A percentile compares a stretch with the other conserved stretches of the same genome.
phyloP scores from a whole-genome alignment of 192 early-diverging fungal species.

The Martensiomyces pterosporus region DNA sequence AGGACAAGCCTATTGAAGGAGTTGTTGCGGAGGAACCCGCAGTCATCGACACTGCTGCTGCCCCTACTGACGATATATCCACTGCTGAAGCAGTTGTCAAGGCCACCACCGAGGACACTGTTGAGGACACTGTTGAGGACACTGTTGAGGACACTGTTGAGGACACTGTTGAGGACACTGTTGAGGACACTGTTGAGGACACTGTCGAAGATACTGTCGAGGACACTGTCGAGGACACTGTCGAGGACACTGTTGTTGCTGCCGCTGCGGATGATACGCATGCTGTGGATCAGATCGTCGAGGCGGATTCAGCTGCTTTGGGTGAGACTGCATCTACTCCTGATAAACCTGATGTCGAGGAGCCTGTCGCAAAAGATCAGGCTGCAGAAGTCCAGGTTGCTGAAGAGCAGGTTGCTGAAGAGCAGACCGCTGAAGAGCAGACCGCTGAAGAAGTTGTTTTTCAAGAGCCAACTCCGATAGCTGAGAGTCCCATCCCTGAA shows the following conservation, averaged over 20 bases:
- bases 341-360: neutral
- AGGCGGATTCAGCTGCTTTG: neutral
- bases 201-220: neutral
- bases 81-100: constrained; percentile 1
- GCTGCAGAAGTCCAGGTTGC: no score
- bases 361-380: no score
- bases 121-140: neutral
- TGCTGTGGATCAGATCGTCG: neutral
- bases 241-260: neutral
- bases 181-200: neutral
- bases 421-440: neutral
- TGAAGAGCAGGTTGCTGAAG: no score
- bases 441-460: neutral
- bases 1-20: neutral
- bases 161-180: neutral
- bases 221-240: neutral
- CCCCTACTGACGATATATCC: neutral
- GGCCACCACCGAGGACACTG: neutral
- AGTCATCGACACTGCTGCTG: neutral
- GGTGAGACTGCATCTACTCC: neutral
- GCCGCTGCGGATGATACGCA: neutral
- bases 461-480: neutral
- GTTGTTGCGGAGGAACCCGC: neutral
- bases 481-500: neutral
- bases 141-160: constrained; percentile 1